These are phyloP conservation scores for Lactarius hengduanensis DNA, from an alignment of 768 basidiomycete species.

Conservation along the genomic window DNA sequence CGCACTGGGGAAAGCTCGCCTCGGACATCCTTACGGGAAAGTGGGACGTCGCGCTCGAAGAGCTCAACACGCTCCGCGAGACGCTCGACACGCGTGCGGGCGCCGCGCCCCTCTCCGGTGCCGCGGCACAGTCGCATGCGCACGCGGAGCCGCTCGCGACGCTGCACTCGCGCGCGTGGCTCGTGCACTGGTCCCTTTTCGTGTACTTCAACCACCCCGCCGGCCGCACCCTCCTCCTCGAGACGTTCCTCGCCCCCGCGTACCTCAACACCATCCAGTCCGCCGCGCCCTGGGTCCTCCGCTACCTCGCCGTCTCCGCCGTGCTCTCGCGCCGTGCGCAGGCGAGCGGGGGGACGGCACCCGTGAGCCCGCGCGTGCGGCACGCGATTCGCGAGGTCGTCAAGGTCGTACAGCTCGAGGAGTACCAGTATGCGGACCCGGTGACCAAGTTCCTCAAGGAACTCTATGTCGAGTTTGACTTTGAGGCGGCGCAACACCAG, in stretches of 20 bases:
- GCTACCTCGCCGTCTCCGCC: slow-evolving; percentile 91
- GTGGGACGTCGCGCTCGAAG: slow-evolving; percentile 94
- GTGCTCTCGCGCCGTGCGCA: slow-evolving; percentile 84
- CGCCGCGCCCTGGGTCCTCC: slow-evolving; percentile 88
- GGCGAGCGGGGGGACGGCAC: slow-evolving; percentile 42
- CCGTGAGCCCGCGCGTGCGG: slow-evolving; percentile 69
- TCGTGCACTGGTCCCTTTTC: slow-evolving; percentile 97
- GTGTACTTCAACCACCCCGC: slow-evolving; percentile 97
- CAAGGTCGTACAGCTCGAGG: slow-evolving; percentile 91
- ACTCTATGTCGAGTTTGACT: slow-evolving; percentile 94
- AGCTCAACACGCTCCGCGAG: slow-evolving; percentile 93
- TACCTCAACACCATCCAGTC: slow-evolving; percentile 99
- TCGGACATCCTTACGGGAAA: slow-evolving; percentile 93
- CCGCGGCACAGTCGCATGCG: slow-evolving; percentile 31
- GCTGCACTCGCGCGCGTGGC: slow-evolving; percentile 93
- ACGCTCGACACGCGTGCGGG: slow-evolving; percentile 78
- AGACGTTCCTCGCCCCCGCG: slow-evolving; percentile 93
- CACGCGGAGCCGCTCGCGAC: slow-evolving; percentile 78
- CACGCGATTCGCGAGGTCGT: slow-evolving; percentile 90
- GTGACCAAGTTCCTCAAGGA: slow-evolving; percentile 92
- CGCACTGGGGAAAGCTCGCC: slow-evolving; percentile 98
- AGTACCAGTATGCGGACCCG: slow-evolving; percentile 94
- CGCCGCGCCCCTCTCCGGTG: slow-evolving; percentile 37
- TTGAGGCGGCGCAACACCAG: slow-evolving; percentile 88
- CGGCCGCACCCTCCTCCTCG: slow-evolving; percentile 87